A percentile compares a stretch with the other conserved stretches of the same genome.
Evolutionary conservation across 805 yeast genomes (phyloP).

Genomic region (Pichia thaimueangensis): DNA sequence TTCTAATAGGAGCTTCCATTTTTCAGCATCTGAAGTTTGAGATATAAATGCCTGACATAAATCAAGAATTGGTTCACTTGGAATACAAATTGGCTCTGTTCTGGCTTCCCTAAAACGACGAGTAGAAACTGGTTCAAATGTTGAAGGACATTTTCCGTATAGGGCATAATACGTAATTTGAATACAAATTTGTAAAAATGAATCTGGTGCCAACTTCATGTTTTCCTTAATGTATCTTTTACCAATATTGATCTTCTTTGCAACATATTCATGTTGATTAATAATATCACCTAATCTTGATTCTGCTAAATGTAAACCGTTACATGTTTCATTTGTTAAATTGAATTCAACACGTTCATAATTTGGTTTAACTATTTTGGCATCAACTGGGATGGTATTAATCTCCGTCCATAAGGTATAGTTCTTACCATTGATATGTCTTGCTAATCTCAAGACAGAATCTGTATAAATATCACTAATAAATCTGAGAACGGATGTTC

Average conservation of each 20-base stretch:
- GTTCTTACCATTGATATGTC: constrained; percentile 51
- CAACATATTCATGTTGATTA: constrained; percentile 50
- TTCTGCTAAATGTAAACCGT: constrained; percentile 48
- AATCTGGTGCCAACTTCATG: constrained; percentile 41
- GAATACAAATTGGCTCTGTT: constrained; percentile 63
- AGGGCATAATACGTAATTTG: constrained; percentile 51
- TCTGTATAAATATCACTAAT: constrained; percentile 55
- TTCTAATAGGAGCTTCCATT: constrained; percentile 44
- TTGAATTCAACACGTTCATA: constrained; percentile 29
- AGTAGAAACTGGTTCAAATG: constrained; percentile 52
- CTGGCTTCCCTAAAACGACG: constrained; percentile 62
- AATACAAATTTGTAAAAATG: constrained; percentile 44
- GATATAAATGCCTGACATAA: constrained; percentile 62
- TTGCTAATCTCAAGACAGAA: constrained; percentile 48
- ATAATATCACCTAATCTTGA: constrained; percentile 53
- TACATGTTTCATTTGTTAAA: constrained; percentile 40
- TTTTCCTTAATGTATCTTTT: constrained; percentile 31
- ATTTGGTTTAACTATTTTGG: constrained; percentile 32
- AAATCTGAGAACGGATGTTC: constrained; percentile 50
- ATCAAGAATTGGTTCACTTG: constrained; percentile 43
- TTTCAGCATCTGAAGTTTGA: constrained; percentile 36
- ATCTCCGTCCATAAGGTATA: constrained; percentile 47
- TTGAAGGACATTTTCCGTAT: constrained; percentile 40
- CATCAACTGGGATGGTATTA: constrained; percentile 30
- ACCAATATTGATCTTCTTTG: constrained; percentile 30